Evolutionary conservation across 805 yeast genomes (phyloP).

Genomic region (Lipomyces chichibuensis): DNA sequence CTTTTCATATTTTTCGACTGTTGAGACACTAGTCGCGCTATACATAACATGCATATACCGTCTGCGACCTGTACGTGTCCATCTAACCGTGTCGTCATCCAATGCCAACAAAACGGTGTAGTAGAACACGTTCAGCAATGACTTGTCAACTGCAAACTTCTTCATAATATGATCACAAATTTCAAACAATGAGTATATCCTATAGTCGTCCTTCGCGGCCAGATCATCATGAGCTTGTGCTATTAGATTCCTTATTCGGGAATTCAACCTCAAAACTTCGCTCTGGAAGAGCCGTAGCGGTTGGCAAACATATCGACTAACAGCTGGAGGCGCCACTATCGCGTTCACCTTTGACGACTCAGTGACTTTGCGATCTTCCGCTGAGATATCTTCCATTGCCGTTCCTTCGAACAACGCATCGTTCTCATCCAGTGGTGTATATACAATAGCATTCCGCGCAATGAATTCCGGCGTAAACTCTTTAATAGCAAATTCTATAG

Average conservation of each 20-base stretch:
- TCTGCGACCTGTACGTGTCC: conserved; percentile 17
- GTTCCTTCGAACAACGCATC: conserved; percentile 9
- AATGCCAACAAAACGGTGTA: conserved; percentile 24
- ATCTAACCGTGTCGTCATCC: conserved; percentile 15
- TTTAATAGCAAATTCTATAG: conserved; percentile 11
- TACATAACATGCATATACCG: conserved; percentile 17
- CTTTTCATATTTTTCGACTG: conserved; percentile 4
- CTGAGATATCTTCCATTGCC: conserved; percentile 5
- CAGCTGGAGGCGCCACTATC: conserved; percentile 21
- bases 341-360: conserved; percentile 8
- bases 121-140: conserved; percentile 15
- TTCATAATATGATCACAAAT: conserved; percentile 14
- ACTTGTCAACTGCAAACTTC: not conserved
- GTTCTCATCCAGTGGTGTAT: conserved; percentile 5
- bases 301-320: conserved; percentile 16
- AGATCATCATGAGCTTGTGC: conserved; percentile 9
- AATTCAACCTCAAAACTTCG: conserved; percentile 15
- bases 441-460: conserved; percentile 14
- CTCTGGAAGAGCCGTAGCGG: conserved; percentile 23
- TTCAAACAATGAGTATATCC: conserved; percentile 16
- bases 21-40: conserved; percentile 15
- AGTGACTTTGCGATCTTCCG: not conserved
- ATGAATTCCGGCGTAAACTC: conserved; percentile 16
- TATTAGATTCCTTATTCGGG: conserved; percentile 12
- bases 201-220: not conserved